These are phyloP conservation scores for Viola pubescens DNA, from an alignment of 441 rosid species.

Conservation along the genomic window DNA sequence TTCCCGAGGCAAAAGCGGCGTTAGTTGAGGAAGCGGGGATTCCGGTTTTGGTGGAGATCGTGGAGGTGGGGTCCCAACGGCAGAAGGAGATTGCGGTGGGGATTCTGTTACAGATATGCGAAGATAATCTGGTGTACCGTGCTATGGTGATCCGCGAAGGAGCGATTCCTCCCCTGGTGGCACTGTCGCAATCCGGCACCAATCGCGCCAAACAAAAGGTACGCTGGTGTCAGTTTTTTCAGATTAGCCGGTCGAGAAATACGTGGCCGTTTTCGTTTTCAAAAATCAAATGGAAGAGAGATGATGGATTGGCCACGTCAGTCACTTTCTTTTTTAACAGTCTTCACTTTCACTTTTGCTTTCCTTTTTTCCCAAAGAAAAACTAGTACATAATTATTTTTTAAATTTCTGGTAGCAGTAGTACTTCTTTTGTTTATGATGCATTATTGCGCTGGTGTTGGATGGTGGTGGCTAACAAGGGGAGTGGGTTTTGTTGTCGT, in stretches of 20 bases:
- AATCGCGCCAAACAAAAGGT: constrained; percentile 87
- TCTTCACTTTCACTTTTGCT: not conserved
- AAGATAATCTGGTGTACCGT: constrained; percentile 49
- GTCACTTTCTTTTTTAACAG: not conserved
- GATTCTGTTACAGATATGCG: constrained; percentile 58
- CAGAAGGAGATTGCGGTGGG: constrained; percentile 78
- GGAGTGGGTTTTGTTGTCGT: constrained; percentile 15
- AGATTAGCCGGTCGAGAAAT: not conserved
- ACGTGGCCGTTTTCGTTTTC: constrained; percentile 20
- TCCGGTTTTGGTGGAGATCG: constrained; percentile 87
- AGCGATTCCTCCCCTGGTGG: constrained; percentile 81
- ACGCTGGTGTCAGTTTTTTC: not conserved
- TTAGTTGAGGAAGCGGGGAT: constrained; percentile 81
- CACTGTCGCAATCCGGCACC: constrained; percentile 72
- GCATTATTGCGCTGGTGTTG: not conserved
- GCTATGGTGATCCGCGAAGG: constrained; percentile 87
- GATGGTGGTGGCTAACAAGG: constrained; percentile 5
- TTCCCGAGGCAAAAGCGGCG: constrained; percentile 60
- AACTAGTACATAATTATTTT: not conserved
- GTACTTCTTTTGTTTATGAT: not conserved
- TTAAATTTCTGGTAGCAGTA: not conserved
- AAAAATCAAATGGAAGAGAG: constrained; percentile 4
- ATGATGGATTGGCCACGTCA: constrained; percentile 36
- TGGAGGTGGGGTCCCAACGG: constrained; percentile 74
- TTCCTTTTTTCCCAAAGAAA: no score